Evolutionary conservation across 2,329 filamentous ascomycete species (phyloP), one percentile per base, ranked within the genome.

Genomic region (Biscogniauxia sp.): DNA sequence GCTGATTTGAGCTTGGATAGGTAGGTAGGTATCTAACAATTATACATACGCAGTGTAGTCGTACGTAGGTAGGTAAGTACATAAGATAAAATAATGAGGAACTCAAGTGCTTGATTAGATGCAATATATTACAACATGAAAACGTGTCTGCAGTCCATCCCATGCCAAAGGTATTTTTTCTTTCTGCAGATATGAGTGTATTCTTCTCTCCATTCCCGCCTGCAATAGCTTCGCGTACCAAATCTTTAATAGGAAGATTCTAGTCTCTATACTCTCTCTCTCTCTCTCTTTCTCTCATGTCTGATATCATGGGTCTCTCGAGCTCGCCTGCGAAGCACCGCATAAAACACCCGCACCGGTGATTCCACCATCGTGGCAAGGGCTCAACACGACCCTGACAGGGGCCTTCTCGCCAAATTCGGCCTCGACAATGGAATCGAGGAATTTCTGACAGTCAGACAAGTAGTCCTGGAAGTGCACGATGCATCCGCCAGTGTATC

Each of bases 401-500:
- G 77, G 76, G 2, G 72, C 68, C 8, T 66, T 51, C 1, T 67
- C 62, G 3, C 70, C 72, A 56, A 79, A 80, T 55, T 81, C 79
- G 26, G 70, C 63, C 17, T 69, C 66, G 56, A 86, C 67, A 11
- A 86, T 76, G 20, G 75, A 71, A 68, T 92, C 86, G 55, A 93
- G 80, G 70, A 90, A 90, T 15, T 76, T 69, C 73, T 93, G 89
- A 65, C 88, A 92, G 68, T 89, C 88, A 52, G 79, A 76, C 51
- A 91, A 79, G 74, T 91, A 93, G 67, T 90, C 83, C 54, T 91
- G 90, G 69, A 92, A 92, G 69, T 91, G 86, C n/a, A 87, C 84
- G 61, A 93, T 93, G 69, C 90, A 92, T 6, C 90, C 89, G 32
- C 91, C 91, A 0, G 91, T 92, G 71, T 92, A 93, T 1, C 90